phyloP scores from a whole-genome alignment of 2,329 filamentous ascomycete genomes.

The Pseudogymnoascus sp. region DNA sequence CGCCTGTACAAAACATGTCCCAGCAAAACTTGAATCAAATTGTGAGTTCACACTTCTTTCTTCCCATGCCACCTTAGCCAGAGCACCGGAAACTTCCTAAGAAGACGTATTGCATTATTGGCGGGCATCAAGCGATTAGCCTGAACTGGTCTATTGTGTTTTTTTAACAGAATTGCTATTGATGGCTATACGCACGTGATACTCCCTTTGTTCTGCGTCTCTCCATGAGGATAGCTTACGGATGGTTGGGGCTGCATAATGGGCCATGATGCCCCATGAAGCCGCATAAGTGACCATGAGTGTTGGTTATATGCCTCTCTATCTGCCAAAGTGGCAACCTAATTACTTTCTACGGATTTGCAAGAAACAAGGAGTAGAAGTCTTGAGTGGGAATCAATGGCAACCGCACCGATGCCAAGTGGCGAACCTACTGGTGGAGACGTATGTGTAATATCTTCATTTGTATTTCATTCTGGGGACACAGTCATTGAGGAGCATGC shows the following conservation, averaged over 20 bases:
- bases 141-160: background rate
- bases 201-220: background rate
- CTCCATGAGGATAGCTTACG: background rate
- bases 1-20: constrained; percentile 49
- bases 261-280: background rate
- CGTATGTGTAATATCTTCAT: background rate
- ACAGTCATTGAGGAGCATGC: background rate
- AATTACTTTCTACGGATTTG: background rate
- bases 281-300: background rate
- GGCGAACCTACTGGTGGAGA: background rate
- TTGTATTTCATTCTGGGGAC: background rate
- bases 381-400: background rate
- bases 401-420: background rate
- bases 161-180: background rate
- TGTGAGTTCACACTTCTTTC: constrained; percentile 47
- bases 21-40: constrained; percentile 94
- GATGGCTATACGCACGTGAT: background rate
- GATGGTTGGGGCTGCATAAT: background rate
- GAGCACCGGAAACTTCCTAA: background rate
- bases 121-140: background rate
- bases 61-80: background rate
- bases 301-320: background rate
- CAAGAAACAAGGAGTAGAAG: background rate
- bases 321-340: background rate
- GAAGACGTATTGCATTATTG: background rate